Percentiles rank a stretch among this genome's conserved stretches.
phyloP scores from a whole-genome alignment of 140 eudicot species.

The Cichorium intybus region DNA sequence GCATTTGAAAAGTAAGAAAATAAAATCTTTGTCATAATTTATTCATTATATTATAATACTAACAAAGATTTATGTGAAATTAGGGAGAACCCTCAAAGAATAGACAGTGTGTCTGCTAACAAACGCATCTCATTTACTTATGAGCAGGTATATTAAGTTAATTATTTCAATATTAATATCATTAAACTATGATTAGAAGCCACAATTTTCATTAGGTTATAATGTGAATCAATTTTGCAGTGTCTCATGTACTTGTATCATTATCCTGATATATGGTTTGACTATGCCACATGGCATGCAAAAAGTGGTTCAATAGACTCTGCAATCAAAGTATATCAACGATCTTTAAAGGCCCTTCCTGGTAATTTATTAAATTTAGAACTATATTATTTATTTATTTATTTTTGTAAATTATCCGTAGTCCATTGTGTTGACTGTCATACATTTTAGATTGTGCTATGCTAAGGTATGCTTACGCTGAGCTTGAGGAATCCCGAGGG shows the following conservation, averaged over 20 bases:
- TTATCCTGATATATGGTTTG: constrained; percentile 98
- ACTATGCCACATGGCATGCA: constrained; percentile 97
- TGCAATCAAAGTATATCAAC: constrained; percentile 84
- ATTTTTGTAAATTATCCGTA: not conserved
- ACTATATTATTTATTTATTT: not conserved
- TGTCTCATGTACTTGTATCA: constrained; percentile 98
- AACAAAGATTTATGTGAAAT: not conserved
- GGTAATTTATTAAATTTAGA: constrained; percentile 37
- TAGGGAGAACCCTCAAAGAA: constrained; percentile 97
- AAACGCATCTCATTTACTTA: constrained; percentile 84
- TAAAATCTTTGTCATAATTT: not conserved
- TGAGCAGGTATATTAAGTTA: constrained; percentile 70
- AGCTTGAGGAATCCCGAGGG: constrained; percentile 97
- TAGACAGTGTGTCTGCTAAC: constrained; percentile 72
- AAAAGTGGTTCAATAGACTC: constrained; percentile 84
- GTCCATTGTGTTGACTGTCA: constrained; percentile 10
- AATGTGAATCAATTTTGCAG: constrained; percentile 41
- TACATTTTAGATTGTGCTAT: constrained; percentile 64
- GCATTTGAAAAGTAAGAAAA: constrained; percentile 86
- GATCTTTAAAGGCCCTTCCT: constrained; percentile 97
- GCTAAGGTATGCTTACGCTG: constrained; percentile 96
- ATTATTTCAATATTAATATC: not conserved
- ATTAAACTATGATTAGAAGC: constrained; percentile 2
- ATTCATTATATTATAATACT: not conserved
- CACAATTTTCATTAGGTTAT: constrained; percentile 4